Conservation (phyloP, 768 basidiomycete species). For the Russula vinacea region DNA sequence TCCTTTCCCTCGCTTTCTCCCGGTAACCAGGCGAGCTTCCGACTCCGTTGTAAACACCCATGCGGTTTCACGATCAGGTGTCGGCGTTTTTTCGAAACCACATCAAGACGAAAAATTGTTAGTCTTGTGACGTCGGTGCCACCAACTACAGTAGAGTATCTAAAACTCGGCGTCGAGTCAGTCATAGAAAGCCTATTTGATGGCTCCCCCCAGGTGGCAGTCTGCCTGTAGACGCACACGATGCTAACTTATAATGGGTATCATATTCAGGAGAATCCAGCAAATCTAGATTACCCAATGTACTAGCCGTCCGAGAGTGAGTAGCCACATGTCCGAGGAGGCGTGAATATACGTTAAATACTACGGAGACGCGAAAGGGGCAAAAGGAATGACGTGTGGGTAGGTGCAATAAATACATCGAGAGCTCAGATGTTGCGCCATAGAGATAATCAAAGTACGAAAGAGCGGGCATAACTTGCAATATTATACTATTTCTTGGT, state of each 20-base stretch:
- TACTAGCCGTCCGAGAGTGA: conserved; percentile 10
- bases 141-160: not conserved
- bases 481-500: conserved; percentile 36
- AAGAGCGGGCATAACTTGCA: not conserved
- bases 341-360: conserved; percentile 8
- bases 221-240: not conserved
- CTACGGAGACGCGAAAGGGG: conserved; percentile 3
- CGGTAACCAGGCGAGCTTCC: not conserved
- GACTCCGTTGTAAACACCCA: no score
- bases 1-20: not conserved
- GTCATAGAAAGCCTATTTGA: no score
- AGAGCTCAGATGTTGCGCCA: not conserved
- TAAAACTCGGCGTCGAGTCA: no score
- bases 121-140: conserved; percentile 4
- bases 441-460: conserved; percentile 2
- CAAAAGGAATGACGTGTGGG: conserved; percentile 3
- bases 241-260: conserved; percentile 22
- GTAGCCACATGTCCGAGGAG: conserved; percentile 11
- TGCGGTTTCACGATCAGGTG: not conserved
- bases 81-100: not conserved
- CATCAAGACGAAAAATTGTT: not conserved
- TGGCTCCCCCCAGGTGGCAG: no score
- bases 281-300: conserved; percentile 7
- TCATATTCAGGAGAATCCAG: conserved; percentile 11
- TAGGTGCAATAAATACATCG: conserved; percentile 11